Percentiles rank a stretch among this genome's conserved stretches.
Conservation (phyloP, 208 protist species). For the Trypanosoma grayi region DNA sequence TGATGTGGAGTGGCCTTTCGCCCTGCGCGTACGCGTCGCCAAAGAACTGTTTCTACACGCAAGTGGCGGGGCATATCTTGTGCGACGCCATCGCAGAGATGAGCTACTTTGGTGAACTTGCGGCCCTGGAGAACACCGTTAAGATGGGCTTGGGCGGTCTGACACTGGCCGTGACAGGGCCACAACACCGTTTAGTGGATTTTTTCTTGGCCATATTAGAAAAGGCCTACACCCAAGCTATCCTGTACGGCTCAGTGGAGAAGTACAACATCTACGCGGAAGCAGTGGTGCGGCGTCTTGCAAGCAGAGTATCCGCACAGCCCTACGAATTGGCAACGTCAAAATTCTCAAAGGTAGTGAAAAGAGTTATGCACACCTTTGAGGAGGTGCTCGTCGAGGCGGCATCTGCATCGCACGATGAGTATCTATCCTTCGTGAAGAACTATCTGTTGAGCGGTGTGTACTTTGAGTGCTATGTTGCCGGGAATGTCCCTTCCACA, state of each 20-base stretch:
- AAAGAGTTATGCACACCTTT: slow-evolving; percentile 38
- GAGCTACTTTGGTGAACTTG: slow-evolving; percentile 65
- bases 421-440: slow-evolving; percentile 48
- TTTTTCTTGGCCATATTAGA: slow-evolving; percentile 48
- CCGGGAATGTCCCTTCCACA: slow-evolving; percentile 56
- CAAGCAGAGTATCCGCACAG: slow-evolving; percentile 30
- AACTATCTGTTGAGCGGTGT: slow-evolving; percentile 49
- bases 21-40: slow-evolving; percentile 46
- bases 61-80: slow-evolving; percentile 54
- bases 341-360: slow-evolving; percentile 28
- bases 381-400: slow-evolving; percentile 47
- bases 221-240: slow-evolving; percentile 18
- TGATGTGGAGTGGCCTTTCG: slow-evolving; percentile 42
- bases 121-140: slow-evolving; percentile 51
- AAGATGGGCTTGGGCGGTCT: slow-evolving; percentile 28
- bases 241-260: slow-evolving; percentile 32
- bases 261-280: slow-evolving; percentile 54
- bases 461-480: slow-evolving; percentile 59
- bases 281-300: slow-evolving; percentile 25
- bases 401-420: slow-evolving; percentile 33
- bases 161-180: slow-evolving; percentile 44
- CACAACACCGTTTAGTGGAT: slow-evolving; percentile 41
- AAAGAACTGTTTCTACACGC: slow-evolving; percentile 52
- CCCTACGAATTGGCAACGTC: slow-evolving; percentile 41
- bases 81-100: slow-evolving; percentile 42